Evolutionary conservation across 1,284 basidiomycete genomes (phyloP).

Genomic region (Hymenochaete sp.): DNA sequence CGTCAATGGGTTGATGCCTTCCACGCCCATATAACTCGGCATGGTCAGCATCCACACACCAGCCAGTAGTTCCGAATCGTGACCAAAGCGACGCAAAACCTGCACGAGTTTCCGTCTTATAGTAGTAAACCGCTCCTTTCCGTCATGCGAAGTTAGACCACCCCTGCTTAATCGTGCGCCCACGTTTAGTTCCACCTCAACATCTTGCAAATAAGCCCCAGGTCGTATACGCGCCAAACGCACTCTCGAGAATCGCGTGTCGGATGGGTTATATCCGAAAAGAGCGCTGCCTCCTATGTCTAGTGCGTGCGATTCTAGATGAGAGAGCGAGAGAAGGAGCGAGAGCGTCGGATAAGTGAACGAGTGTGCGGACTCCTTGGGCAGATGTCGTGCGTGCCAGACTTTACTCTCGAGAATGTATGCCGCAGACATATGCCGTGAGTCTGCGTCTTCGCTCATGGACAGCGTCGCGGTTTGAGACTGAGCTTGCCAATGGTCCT

Average conservation of each 20-base stretch:
- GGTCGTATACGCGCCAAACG: slow-evolving; percentile 41
- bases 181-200: not conserved
- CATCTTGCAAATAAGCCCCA: slow-evolving; percentile 38
- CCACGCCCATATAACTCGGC: slow-evolving; percentile 60
- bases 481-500: too few relatives aligned
- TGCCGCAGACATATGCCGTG: slow-evolving; percentile 21
- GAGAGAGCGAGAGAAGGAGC: slow-evolving; percentile 49
- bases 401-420: slow-evolving; percentile 48
- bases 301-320: slow-evolving; percentile 42
- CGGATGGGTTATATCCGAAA: slow-evolving; percentile 41
- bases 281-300: slow-evolving; percentile 44
- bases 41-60: slow-evolving; percentile 70
- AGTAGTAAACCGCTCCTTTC: not conserved
- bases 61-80: slow-evolving; percentile 25
- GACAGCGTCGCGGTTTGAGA: too few relatives aligned
- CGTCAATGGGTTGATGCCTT: slow-evolving; percentile 70
- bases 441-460: too few relatives aligned
- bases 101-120: slow-evolving; percentile 13
- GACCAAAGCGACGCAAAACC: slow-evolving; percentile 11
- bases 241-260: slow-evolving; percentile 24
- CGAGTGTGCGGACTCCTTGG: slow-evolving; percentile 40
- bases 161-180: not conserved
- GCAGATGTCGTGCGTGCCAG: slow-evolving; percentile 51
- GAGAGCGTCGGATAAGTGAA: slow-evolving; percentile 63
- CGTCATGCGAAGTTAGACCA: not conserved